These are phyloP conservation scores for Xylariomycetidae sp. DNA, from an alignment of 2,329 filamentous ascomycete genomes.

Conservation along the genomic window DNA sequence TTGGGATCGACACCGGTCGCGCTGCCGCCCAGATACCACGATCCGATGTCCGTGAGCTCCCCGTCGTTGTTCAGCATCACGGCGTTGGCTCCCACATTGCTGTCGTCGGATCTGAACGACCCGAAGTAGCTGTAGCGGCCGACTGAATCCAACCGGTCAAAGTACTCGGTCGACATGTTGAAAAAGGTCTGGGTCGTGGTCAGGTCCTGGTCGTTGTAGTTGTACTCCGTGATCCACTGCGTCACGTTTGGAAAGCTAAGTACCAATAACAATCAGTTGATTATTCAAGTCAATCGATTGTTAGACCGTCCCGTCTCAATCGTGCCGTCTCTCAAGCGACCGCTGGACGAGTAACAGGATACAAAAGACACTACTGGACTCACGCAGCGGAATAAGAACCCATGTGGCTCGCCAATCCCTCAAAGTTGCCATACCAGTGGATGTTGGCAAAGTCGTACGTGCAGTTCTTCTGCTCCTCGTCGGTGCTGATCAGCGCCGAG, in stretches of 20 bases:
- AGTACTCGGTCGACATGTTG: constrained; percentile 60
- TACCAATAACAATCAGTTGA: constrained; percentile 6
- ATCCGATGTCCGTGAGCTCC: constrained; percentile 68
- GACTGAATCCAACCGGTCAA: constrained; percentile 60
- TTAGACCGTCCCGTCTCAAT: too few relatives aligned
- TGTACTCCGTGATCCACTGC: constrained; percentile 80
- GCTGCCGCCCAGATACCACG: constrained; percentile 65
- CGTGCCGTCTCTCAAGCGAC: neutral
- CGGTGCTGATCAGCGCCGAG: constrained; percentile 50
- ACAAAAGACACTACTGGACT: constrained; percentile 12
- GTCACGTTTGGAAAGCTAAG: constrained; percentile 53
- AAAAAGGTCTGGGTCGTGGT: constrained; percentile 59
- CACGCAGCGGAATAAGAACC: constrained; percentile 50
- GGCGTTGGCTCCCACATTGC: constrained; percentile 70
- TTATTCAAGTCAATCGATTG: too few relatives aligned
- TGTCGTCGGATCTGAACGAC: constrained; percentile 63
- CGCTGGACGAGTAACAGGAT: neutral
- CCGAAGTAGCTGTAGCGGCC: constrained; percentile 73
- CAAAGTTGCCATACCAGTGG: constrained; percentile 68
- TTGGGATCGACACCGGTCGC: constrained; percentile 41
- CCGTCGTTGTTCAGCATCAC: constrained; percentile 67
- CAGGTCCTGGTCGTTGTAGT: constrained; percentile 53
- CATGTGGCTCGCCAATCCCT: constrained; percentile 62
- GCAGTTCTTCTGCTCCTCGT: constrained; percentile 42
- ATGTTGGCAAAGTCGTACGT: constrained; percentile 60